These are phyloP conservation scores for Ogataea hybrid DNA, from an alignment of 1,139 yeast species.

Conservation along the genomic window DNA sequence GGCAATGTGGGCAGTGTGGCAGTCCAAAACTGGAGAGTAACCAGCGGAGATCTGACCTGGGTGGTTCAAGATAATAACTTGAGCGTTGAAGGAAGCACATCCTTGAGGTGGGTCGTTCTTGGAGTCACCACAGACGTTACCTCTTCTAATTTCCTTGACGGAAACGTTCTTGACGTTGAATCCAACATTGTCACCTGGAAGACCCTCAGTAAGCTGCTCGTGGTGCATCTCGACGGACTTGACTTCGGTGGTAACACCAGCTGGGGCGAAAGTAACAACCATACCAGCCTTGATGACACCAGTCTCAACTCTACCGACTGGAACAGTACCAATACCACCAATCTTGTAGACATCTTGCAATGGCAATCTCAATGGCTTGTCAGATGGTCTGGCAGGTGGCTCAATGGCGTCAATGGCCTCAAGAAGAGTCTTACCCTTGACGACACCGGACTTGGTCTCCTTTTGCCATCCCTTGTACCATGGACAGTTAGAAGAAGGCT, in stretches of 20 bases:
- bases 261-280: conserved; percentile 85
- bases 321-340: too few relatives aligned
- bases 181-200: conserved; percentile 95
- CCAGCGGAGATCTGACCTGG: too few relatives aligned
- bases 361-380: conserved; percentile 90
- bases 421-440: conserved; percentile 82
- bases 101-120: conserved; percentile 92
- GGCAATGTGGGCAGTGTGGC: too few relatives aligned
- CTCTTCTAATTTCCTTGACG: conserved; percentile 92
- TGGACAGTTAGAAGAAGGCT: conserved; percentile 76
- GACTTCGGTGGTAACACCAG: conserved; percentile 91
- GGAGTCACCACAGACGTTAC: conserved; percentile 95
- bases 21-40: too few relatives aligned
- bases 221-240: conserved; percentile 95
- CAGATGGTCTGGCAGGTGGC: conserved; percentile 83
- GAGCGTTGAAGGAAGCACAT: conserved; percentile 59
- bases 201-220: conserved; percentile 82
- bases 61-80: too few relatives aligned
- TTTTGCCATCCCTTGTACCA: conserved; percentile 61
- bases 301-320: too few relatives aligned
- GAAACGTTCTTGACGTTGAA: conserved; percentile 95
- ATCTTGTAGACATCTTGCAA: conserved; percentile 20
- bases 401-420: conserved; percentile 87
- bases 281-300: too few relatives aligned
- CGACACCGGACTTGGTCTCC: conserved; percentile 60